A percentile compares a stretch with the other conserved stretches of the same genome.
These are phyloP conservation scores for Comarum palustre DNA, from an alignment of 306 rosid genomes.

Conservation along the genomic window DNA sequence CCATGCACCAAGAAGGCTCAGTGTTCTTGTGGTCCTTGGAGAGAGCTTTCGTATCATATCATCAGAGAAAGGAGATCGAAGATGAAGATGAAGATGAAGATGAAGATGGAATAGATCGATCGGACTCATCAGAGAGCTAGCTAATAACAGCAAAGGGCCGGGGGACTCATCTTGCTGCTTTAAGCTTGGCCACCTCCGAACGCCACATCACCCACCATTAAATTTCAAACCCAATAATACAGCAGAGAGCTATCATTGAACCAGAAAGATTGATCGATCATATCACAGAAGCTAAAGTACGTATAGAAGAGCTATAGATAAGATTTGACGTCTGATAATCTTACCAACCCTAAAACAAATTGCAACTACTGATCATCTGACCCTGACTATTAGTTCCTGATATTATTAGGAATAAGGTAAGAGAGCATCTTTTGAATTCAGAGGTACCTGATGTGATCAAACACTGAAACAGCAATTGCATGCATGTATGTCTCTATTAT, in stretches of 20 bases:
- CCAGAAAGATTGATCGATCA: neutral
- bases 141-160: no score
- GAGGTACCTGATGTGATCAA: slow-evolving; percentile 24
- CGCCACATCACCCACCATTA: neutral
- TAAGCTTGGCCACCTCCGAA: neutral
- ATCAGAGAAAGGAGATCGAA: neutral
- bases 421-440: slow-evolving; percentile 19
- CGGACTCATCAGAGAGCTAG: slow-evolving; percentile 2
- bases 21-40: slow-evolving; percentile 78
- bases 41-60: slow-evolving; percentile 37
- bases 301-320: neutral
- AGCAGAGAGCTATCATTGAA: neutral
- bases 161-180: slow-evolving; percentile 3
- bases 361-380: neutral
- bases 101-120: neutral
- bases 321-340: slow-evolving; percentile 1
- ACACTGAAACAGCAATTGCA: neutral
- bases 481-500: slow-evolving; percentile 14
- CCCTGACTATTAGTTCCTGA: neutral
- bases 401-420: neutral
- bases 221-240: neutral
- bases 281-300: neutral
- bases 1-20: slow-evolving; percentile 34
- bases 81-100: neutral
- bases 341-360: neutral